Evolutionary conservation across 2,329 filamentous ascomycete genomes (phyloP).

Genomic region (Colletotrichum spaethianum): DNA sequence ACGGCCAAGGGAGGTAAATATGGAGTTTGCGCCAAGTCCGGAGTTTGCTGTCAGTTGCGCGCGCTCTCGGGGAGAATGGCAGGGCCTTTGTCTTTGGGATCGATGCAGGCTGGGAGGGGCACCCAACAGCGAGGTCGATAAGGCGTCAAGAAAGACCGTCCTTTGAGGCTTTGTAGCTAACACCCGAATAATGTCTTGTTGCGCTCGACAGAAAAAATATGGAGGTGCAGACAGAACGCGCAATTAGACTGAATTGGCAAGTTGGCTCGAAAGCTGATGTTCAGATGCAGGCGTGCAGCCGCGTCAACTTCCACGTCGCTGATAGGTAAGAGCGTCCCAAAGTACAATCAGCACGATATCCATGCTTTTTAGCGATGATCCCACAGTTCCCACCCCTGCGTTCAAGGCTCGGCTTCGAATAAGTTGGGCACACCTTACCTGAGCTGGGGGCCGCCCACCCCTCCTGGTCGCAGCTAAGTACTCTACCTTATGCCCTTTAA

Average conservation of each 20-base stretch:
- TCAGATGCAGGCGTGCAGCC: conserved; percentile 26
- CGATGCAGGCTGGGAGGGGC: conserved; percentile 22
- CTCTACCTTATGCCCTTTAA: too few relatives aligned
- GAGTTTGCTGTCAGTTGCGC: conserved; percentile 20
- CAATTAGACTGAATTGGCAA: neutral
- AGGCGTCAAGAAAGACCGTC: neutral
- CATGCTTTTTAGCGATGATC: conserved; percentile 37
- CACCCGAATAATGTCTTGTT: neutral
- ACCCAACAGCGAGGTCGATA: neutral
- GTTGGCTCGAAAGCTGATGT: conserved; percentile 33
- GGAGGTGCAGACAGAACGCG: neutral
- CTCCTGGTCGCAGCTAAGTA: conserved; percentile 27
- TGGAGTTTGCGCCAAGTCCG: conserved; percentile 37
- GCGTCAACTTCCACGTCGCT: conserved; percentile 39
- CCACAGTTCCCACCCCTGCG: conserved; percentile 30
- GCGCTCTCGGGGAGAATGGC: neutral
- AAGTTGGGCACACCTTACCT: conserved; percentile 23
- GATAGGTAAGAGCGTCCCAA: conserved; percentile 36
- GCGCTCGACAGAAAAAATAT: neutral
- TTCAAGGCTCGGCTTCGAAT: conserved; percentile 19
- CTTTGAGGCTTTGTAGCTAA: neutral
- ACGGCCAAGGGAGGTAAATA: conserved; percentile 26
- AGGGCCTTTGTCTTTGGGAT: conserved; percentile 22
- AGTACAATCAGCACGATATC: conserved; percentile 32
- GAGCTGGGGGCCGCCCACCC: conserved; percentile 15